phyloP scores from a whole-genome alignment of 2,329 filamentous ascomycete species.

The Talaromyces pinophilus region DNA sequence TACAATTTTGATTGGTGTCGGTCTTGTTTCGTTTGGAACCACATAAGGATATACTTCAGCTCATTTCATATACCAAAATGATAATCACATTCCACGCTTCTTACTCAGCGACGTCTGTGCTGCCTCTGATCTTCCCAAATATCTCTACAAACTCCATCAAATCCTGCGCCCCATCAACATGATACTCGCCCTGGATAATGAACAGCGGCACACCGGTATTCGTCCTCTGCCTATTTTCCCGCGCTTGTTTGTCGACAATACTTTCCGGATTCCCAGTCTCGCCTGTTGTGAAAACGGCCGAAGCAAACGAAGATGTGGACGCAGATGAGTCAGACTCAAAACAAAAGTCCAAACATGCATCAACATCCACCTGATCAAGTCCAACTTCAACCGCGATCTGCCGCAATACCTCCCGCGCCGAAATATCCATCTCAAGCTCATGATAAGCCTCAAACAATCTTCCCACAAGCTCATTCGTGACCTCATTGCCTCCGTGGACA shows the following conservation, averaged over 20 bases:
- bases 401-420: slow-evolving; percentile 28
- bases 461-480: slow-evolving; percentile 23
- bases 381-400: slow-evolving; percentile 28
- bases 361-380: too few relatives aligned
- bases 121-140: slow-evolving; percentile 13
- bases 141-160: slow-evolving; percentile 20
- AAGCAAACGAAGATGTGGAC: too few relatives aligned
- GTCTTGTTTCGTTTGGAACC: background rate
- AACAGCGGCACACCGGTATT: slow-evolving; percentile 26
- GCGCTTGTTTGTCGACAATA: slow-evolving; percentile 41
- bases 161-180: slow-evolving; percentile 17
- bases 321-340: too few relatives aligned
- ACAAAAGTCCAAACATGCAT: too few relatives aligned
- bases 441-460: slow-evolving; percentile 30
- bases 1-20: background rate
- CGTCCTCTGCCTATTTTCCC: slow-evolving; percentile 6
- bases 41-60: background rate
- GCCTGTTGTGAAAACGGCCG: too few relatives aligned
- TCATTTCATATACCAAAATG: background rate
- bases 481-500: slow-evolving; percentile 23
- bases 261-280: too few relatives aligned
- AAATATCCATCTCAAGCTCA: slow-evolving; percentile 36
- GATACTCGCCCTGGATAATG: slow-evolving; percentile 19
- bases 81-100: background rate
- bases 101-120: background rate